phyloP scores from a whole-genome alignment of 169 alveolate species.

The Babesia sp. region DNA sequence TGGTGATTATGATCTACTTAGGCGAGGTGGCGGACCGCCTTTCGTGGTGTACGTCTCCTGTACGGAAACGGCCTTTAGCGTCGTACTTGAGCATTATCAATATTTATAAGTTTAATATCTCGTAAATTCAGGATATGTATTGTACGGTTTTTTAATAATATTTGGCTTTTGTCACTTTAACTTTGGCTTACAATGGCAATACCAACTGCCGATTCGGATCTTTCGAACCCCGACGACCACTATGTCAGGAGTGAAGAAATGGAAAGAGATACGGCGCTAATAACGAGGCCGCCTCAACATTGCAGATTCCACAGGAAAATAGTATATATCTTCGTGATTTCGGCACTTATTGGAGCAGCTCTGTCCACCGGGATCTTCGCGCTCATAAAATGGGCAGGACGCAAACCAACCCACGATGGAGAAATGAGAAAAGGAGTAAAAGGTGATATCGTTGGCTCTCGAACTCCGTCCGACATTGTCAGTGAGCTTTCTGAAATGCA shows the following conservation, averaged over 20 bases:
- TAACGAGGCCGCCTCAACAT: background rate
- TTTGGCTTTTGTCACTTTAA: background rate
- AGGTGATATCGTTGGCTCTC: too few species aligned
- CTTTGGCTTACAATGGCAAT: background rate
- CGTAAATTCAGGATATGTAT: too few species aligned
- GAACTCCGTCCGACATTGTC: background rate
- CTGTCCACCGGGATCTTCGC: background rate
- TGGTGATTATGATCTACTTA: background rate
- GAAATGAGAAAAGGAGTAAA: background rate
- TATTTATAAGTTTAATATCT: too few species aligned
- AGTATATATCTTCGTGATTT: background rate
- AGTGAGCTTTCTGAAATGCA: constrained; percentile 20
- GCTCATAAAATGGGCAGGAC: too few species aligned
- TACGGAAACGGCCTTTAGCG: background rate
- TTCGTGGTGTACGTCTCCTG: background rate
- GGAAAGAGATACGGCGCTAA: background rate
- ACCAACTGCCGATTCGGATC: background rate
- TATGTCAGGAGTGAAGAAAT: constrained; percentile 21
- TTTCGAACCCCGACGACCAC: constrained; percentile 8
- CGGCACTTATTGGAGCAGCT: background rate
- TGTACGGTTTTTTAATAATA: too few species aligned
- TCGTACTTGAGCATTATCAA: too few species aligned
- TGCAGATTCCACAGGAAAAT: background rate
- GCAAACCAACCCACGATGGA: too few species aligned
- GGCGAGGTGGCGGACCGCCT: background rate